phyloP scores from a whole-genome alignment of 495 filamentous ascomycete species.

The Barbatosphaeria neglecta region DNA sequence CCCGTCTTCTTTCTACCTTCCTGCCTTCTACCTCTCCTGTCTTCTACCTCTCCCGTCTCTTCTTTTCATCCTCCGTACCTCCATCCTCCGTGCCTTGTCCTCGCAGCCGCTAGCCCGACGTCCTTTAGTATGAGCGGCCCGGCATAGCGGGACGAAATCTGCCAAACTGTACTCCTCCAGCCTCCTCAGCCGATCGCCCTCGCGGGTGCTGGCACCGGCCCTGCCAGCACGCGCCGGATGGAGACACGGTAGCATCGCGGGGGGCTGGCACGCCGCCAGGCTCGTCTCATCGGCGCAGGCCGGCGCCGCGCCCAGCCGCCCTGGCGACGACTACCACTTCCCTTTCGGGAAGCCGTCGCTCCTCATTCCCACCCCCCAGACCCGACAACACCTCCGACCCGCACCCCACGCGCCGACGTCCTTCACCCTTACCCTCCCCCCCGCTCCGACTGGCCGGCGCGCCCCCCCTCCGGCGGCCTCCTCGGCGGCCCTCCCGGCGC shows the following conservation, averaged over 20 bases:
- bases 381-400: neutral
- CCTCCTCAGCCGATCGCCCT: slow-evolving; percentile 25
- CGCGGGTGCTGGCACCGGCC: slow-evolving; percentile 43
- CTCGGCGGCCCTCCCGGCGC: no score
- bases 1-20: no score
- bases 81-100: no score
- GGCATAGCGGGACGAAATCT: slow-evolving; percentile 9
- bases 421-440: neutral
- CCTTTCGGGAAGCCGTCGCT: neutral
- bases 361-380: neutral
- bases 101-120: slow-evolving; percentile 19
- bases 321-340: neutral
- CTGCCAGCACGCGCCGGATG: slow-evolving; percentile 31
- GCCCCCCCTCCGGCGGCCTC: no score
- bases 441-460: neutral
- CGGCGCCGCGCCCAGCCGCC: neutral
- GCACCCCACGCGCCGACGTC: neutral
- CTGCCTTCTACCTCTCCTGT: no score
- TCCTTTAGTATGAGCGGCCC: neutral
- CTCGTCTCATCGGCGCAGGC: slow-evolving; percentile 6
- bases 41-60: no score
- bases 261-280: slow-evolving; percentile 40
- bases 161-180: slow-evolving; percentile 36
- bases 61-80: no score
- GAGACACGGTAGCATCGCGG: slow-evolving; percentile 32